These are phyloP conservation scores for Colletotrichum tofieldiae DNA, from an alignment of 2,329 filamentous ascomycete genomes.

Conservation along the genomic window DNA sequence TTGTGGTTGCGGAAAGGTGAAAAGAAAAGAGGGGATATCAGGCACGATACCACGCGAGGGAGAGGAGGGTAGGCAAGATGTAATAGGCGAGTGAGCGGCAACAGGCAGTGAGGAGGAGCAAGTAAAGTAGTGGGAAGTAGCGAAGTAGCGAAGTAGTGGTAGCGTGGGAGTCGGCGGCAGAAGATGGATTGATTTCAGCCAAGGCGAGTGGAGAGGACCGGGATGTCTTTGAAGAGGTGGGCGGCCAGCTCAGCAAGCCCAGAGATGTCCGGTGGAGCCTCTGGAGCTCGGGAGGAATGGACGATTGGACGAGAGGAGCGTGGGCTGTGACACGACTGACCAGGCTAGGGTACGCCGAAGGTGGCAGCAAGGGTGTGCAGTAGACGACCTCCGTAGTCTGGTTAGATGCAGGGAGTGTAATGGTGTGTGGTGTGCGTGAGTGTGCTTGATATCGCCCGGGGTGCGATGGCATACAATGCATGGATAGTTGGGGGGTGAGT, in stretches of 20 bases:
- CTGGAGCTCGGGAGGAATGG: slow-evolving; percentile 44
- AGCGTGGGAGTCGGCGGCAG: slow-evolving; percentile 36
- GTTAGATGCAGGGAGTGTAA: slow-evolving; percentile 39
- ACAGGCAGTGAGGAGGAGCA: slow-evolving; percentile 15
- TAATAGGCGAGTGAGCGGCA: slow-evolving; percentile 38
- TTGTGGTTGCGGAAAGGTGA: slow-evolving; percentile 36
- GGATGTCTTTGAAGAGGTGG: slow-evolving; percentile 40
- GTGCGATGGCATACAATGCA: slow-evolving; percentile 26
- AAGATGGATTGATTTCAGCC: slow-evolving; percentile 38
- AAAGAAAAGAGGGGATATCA: slow-evolving; percentile 44
- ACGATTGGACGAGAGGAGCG: slow-evolving; percentile 52
- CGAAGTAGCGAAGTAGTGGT: slow-evolving; percentile 19
- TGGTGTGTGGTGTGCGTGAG: slow-evolving; percentile 30
- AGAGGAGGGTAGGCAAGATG: slow-evolving; percentile 42
- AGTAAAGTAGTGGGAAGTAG: slow-evolving; percentile 16
- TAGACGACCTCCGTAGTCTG: slow-evolving; percentile 22
- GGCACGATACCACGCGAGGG: slow-evolving; percentile 40
- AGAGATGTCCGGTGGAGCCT: slow-evolving; percentile 43
- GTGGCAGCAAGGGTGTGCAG: slow-evolving; percentile 41
- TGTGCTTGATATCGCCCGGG: slow-evolving; percentile 40
- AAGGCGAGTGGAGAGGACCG: slow-evolving; percentile 40
- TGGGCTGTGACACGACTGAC: slow-evolving; percentile 51
- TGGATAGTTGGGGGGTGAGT: slow-evolving; percentile 9
- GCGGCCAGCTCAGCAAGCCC: slow-evolving; percentile 43
- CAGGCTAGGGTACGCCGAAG: slow-evolving; percentile 43